Base-by-base conservation (phyloP, 148 eudicot genomes). In the Vaccinium darrowii region DNA sequence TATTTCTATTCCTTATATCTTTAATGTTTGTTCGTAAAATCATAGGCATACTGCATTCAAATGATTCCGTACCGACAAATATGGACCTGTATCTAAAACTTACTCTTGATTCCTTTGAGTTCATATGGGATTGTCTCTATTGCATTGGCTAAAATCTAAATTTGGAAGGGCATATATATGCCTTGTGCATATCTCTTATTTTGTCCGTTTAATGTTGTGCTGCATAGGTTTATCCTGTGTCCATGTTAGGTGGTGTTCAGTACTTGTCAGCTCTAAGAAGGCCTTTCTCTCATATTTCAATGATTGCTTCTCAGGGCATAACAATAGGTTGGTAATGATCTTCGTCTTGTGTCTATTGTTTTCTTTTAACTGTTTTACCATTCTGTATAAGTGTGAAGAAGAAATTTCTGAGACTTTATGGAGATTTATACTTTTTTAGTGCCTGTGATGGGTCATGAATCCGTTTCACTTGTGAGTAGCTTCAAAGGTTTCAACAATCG, bases 291-390 rank as follows among this genome's bases (percentile, higher is more conserved):
- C 94, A 94, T 82, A 96, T 96, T 78, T 96, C 98, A 11, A 85
- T 96, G 90, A 91, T 93, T 82, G 98, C 94, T 91, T 94, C 98
- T 84, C 98, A 96, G 89, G 98, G 98, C 90, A 91, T 96, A 83
- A 87, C 86, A 73, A 58, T 91, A 88, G 95, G 98, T 95, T 58
- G 56, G 84, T 81, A 62, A 80, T 69, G 30, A 53, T 25, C 58
- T 57, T 81, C 23, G 25, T 21, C 39, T 27, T 75, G 50, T 53
- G 14, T 23, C 69, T 84, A 39, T 36, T 71, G 4, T 30, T 23
- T 65, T 69, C 39, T 49, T 67, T 79, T 49, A 75, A 60, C 69
- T 36, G 52, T 18, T 39, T 76, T 76, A 39, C 7, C 9, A 18
- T 69, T 21, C 49, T 30, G 9, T 50, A 23, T 16, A 52, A 50